Conservation (phyloP, 495 filamentous ascomycete species). For the Oidiodendron maius region DNA sequence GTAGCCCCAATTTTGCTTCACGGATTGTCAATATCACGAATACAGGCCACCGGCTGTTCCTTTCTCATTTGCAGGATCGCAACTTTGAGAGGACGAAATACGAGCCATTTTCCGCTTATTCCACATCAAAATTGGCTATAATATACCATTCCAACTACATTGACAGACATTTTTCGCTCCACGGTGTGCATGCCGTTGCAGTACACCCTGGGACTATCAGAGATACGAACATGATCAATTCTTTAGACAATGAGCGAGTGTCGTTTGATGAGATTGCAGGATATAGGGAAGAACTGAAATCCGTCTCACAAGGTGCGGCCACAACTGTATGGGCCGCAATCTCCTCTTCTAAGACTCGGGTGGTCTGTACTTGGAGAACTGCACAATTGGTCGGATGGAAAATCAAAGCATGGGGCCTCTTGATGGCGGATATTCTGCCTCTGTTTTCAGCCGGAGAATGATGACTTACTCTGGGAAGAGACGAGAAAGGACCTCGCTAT, state of each 20-base stretch:
- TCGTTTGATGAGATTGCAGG: not conserved
- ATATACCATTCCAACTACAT: conserved; percentile 40
- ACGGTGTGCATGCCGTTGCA: conserved; percentile 32
- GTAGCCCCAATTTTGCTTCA: conserved; percentile 26
- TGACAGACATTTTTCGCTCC: conserved; percentile 29
- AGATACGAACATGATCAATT: conserved; percentile 12
- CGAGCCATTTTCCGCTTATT: conserved; percentile 34
- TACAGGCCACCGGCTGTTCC: too few relatives aligned
- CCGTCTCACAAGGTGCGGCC: conserved; percentile 30
- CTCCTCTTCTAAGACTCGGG: too few relatives aligned
- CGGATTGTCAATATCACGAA: conserved; percentile 32
- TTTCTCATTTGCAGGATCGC: too few relatives aligned
- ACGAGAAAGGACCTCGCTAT: too few relatives aligned
- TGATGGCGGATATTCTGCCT: too few relatives aligned
- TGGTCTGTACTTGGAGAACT: too few relatives aligned
- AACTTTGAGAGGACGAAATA: conserved; percentile 34
- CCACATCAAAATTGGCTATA: conserved; percentile 45
- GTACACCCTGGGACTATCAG: conserved; percentile 38
- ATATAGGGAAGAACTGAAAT: conserved; percentile 28
- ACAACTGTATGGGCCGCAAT: conserved; percentile 41
- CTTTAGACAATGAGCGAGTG: conserved; percentile 19
- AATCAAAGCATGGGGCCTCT: too few relatives aligned
- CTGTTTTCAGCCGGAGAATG: too few relatives aligned
- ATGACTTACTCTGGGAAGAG: too few relatives aligned
- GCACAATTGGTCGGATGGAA: too few relatives aligned